These are phyloP conservation scores for Omphalotus guepiniiformis DNA, from an alignment of 768 basidiomycete species.

Conservation along the genomic window DNA sequence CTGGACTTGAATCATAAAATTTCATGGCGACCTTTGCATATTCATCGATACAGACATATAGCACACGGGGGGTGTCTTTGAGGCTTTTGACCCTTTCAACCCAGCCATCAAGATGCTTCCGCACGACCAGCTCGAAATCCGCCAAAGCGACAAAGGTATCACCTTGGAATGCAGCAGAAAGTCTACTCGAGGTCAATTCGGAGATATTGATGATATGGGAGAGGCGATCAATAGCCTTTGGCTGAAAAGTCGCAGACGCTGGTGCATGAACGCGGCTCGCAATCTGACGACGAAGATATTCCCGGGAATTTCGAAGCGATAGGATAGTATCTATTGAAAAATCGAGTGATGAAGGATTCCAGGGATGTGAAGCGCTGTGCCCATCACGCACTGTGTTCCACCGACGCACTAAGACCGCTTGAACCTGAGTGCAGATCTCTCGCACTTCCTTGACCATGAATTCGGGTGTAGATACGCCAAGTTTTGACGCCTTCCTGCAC, in stretches of 20 bases:
- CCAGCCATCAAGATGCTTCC: constrained; percentile 29
- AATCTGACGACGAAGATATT: constrained; percentile 22
- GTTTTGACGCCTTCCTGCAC: constrained; percentile 32
- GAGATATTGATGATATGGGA: constrained; percentile 9
- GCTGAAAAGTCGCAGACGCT: constrained; percentile 14
- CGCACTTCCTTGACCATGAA: constrained; percentile 17
- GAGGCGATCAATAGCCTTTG: constrained; percentile 17
- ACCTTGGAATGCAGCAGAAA: background rate
- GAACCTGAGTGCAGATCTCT: constrained; percentile 16
- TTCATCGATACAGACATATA: constrained; percentile 22
- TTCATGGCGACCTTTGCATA: constrained; percentile 23
- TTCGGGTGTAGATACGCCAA: constrained; percentile 20
- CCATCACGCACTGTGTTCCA: constrained; percentile 27
- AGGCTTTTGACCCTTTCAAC: constrained; percentile 13
- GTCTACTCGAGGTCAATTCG: background rate
- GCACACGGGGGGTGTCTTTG: constrained; percentile 13
- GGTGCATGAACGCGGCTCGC: background rate
- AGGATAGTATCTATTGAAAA: constrained; percentile 26
- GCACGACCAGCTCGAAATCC: constrained; percentile 34
- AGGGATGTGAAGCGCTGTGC: constrained; percentile 21
- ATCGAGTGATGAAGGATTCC: constrained; percentile 22
- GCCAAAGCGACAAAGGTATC: constrained; percentile 20
- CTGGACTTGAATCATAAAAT: constrained; percentile 30
- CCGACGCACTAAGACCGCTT: constrained; percentile 23
- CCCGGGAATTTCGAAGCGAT: constrained; percentile 25